These are phyloP conservation scores for Rhynchosporium graminicola DNA, from an alignment of 2,329 filamentous ascomycete genomes.

Conservation along the genomic window DNA sequence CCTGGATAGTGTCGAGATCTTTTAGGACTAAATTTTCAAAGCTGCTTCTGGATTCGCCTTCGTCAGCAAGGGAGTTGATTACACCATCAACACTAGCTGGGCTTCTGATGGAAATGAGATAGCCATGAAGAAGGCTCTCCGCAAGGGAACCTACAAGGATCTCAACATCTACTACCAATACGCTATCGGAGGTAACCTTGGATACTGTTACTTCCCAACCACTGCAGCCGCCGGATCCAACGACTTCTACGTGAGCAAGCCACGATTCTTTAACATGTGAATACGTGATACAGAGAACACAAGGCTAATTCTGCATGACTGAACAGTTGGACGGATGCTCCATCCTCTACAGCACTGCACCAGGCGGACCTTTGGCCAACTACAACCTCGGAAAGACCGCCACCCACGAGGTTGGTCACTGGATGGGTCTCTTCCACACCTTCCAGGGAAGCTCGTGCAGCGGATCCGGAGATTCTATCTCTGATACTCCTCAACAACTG, in stretches of 20 bases:
- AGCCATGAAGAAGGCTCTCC: slow-evolving; percentile 49
- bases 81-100: slow-evolving; percentile 41
- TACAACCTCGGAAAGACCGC: slow-evolving; percentile 45
- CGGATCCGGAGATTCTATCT: slow-evolving; percentile 43
- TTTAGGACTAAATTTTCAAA: background rate
- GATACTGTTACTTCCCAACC: slow-evolving; percentile 25
- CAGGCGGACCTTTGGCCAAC: slow-evolving; percentile 41
- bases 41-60: slow-evolving; percentile 38
- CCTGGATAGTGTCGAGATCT: background rate
- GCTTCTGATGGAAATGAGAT: slow-evolving; percentile 41
- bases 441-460: slow-evolving; percentile 48
- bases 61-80: slow-evolving; percentile 36
- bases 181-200: slow-evolving; percentile 13
- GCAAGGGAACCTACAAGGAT: slow-evolving; percentile 43
- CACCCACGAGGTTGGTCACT: slow-evolving; percentile 51
- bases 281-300: background rate
- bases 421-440: slow-evolving; percentile 51
- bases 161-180: slow-evolving; percentile 41
- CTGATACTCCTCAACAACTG: slow-evolving; percentile 46
- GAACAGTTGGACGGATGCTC: slow-evolving; percentile 42
- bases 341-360: slow-evolving; percentile 43
- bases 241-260: slow-evolving; percentile 37
- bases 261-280: background rate
- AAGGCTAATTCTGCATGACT: background rate
- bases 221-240: slow-evolving; percentile 8